A percentile compares a stretch with the other conserved stretches of the same genome.
phyloP scores from a whole-genome alignment of 202 grass and related monocot species.

The Setaria viridis region DNA sequence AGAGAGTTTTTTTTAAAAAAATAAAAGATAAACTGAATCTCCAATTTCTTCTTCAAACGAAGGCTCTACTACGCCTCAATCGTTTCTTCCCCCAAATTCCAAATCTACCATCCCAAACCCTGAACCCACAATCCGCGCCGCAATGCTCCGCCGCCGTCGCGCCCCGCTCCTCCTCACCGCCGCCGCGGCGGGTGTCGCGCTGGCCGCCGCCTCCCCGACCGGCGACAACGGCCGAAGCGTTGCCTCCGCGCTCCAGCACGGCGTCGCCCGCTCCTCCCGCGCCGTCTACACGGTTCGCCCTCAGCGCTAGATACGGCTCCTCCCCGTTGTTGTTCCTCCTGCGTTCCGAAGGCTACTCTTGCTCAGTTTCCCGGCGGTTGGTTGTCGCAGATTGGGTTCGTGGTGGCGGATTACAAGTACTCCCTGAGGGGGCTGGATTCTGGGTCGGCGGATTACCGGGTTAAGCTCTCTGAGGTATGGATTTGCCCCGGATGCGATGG shows the following conservation, averaged over 20 bases:
- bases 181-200: conserved; percentile 35
- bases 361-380: background rate
- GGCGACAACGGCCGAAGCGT: conserved; percentile 33
- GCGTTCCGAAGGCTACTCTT: background rate
- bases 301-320: background rate
- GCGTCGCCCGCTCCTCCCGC: conserved; percentile 75
- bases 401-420: conserved; percentile 87
- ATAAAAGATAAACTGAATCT: no score
- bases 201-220: conserved; percentile 34
- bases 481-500: background rate
- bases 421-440: conserved; percentile 57
- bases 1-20: no score
- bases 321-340: background rate
- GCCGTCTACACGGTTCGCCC: conserved; percentile 67
- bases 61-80: background rate
- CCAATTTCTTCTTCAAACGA: no score
- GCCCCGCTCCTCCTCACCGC: conserved; percentile 54
- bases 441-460: conserved; percentile 60
- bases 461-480: conserved; percentile 79
- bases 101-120: conserved; percentile 6
- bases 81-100: background rate
- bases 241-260: conserved; percentile 51
- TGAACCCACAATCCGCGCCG: background rate
- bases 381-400: conserved; percentile 70
- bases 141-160: background rate